Base-by-base conservation (phyloP, 371 early-diverging fungal species). In the Mortierella sp. region DNA sequence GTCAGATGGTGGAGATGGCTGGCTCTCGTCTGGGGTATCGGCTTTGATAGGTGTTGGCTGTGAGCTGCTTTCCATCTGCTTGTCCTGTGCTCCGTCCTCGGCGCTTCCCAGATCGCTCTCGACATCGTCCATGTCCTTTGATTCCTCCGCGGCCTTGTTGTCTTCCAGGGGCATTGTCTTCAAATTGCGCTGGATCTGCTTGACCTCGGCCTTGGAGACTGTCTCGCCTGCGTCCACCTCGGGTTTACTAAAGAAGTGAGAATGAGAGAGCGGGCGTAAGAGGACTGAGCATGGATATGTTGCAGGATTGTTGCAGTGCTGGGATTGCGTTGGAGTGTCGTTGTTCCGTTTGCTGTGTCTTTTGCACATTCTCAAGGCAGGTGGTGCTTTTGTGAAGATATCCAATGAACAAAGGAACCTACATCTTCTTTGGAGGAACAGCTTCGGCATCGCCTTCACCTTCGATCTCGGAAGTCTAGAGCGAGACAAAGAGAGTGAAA, bases 81-180 rank as follows among this genome's bases (percentile, higher is more conserved):
- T 70, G 55, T 79, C 79, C 47, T 71, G 67, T 37, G 66, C 41
- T 39, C 29, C 64, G 22, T 75, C 80, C 16, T 53, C 81, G 16
- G 44, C 55, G 76, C 79, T 82, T 40, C 74, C 77, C 26, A 40
- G 61, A 39, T 81, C 81, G 26, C 83, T 82, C 64, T 82, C 78
- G 24, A 74, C 83, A 40, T 81, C 81, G 22, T 82, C 83, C 83
- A 82, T 82, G n/a, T 82, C 83, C 52, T 70, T 70, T 66, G 70
- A 47, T 29, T 34, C 43, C 4, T 53, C 64, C 22, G 74, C 6
- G 16, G 24, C 55, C 61, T 70, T 74, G 44, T n/a, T 47, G 40
- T 82, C 83, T 41, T 82, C 83, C 63, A 82, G 31, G 16, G 83
- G 83, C 83, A 82, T 82, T 16, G 83, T 82, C 73, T 82, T 82